Evolutionary conservation across 768 basidiomycete genomes (phyloP), one percentile per base, ranked within the genome.

Genomic region (Cystoderma amianthinum): DNA sequence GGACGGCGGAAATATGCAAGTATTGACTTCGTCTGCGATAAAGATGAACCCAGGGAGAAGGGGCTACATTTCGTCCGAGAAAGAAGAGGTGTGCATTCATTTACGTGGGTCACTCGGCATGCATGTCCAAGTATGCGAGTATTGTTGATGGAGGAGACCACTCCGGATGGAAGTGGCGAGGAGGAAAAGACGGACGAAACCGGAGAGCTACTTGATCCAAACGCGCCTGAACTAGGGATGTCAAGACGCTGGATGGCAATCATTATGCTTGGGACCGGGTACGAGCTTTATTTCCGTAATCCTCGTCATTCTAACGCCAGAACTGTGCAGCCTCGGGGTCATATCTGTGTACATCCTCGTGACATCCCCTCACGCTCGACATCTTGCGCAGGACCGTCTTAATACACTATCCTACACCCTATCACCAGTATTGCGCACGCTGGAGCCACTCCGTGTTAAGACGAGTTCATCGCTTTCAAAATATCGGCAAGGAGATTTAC

Each of bases 401-500:
- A 48, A 47, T 16, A 42, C 48, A 7, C 41, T 50, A 2, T 37
- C 40, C 4, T 44, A 53, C 37, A 34, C 52, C 2, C 18, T 59
- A 18, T n/a, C 51, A 10, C 54, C 45, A 22, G 48, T 59, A 15
- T 48, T 44, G 19, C 55, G 54, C 15, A 30, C 57, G 2, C 46
- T 38, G 12, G 39, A 36, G 19, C 44, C 45, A 1, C 37, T 60
- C 17, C 39, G 38, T 24, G 17, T 46, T 5, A 35, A 57, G 3
- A 43, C 47, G 4, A 43, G 53, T 0, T 48, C 44, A 16, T 50
- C 52, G 1, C 36, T 55, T 2, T 50, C 21, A 13, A 51, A 44
- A 3, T 70, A 66, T 54, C 59, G 68, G 19, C 59, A 61, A 9
- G 62, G 64, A 2, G 70, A 70, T 42, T 50, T 56, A 30, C 54